These are phyloP conservation scores for Alloteropsis semialata DNA, from an alignment of 176 grass and related monocot species.

Conservation along the genomic window DNA sequence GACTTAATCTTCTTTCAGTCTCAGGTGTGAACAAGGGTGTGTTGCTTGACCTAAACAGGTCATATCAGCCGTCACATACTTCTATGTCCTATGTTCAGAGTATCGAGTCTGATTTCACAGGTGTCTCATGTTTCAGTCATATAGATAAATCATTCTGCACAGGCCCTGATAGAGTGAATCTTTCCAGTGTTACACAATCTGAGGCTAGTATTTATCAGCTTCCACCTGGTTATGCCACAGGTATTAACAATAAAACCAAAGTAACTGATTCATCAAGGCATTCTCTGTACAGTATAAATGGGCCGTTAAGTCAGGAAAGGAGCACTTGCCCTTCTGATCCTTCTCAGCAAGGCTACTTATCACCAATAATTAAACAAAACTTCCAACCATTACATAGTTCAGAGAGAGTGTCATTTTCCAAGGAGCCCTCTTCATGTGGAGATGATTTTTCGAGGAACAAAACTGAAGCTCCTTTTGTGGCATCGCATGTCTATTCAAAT, in stretches of 20 bases:
- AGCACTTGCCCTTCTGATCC: not conserved
- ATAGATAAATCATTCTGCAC: slow-evolving; percentile 40
- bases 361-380: slow-evolving; percentile 32
- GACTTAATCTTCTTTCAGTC: slow-evolving; percentile 21
- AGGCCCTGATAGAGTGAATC: slow-evolving; percentile 25
- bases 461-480: slow-evolving; percentile 20
- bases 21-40: slow-evolving; percentile 38
- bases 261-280: slow-evolving; percentile 16
- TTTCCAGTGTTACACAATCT: slow-evolving; percentile 29
- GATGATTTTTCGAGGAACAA: slow-evolving; percentile 10
- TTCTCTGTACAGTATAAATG: not conserved
- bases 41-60: slow-evolving; percentile 20
- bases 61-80: slow-evolving; percentile 27
- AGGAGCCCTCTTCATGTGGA: slow-evolving; percentile 17
- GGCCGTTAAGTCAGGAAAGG: slow-evolving; percentile 19
- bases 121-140: slow-evolving; percentile 21
- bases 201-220: slow-evolving; percentile 14
- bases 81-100: slow-evolving; percentile 44
- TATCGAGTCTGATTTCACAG: slow-evolving; percentile 23
- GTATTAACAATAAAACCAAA: slow-evolving; percentile 29
- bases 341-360: slow-evolving; percentile 22
- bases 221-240: slow-evolving; percentile 33
- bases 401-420: slow-evolving; percentile 21
- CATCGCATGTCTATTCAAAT: slow-evolving; percentile 12
- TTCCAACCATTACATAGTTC: slow-evolving; percentile 31